Conservation (phyloP, 345 rosid species). For the Brassica cretica region DNA sequence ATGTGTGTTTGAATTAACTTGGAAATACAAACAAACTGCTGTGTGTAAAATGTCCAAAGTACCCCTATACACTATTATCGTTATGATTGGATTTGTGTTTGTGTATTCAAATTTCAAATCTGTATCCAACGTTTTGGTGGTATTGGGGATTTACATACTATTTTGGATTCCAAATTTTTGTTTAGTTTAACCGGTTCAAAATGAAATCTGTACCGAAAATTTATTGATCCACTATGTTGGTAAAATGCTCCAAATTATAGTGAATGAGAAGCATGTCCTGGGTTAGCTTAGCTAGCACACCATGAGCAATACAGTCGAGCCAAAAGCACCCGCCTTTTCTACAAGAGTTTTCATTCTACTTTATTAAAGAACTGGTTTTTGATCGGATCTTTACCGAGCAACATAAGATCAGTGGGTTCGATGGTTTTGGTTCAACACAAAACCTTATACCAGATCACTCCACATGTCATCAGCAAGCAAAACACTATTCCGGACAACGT, state of each 20-base stretch:
- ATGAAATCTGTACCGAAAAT: neutral
- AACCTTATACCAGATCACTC: too few species aligned
- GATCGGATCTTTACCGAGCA: too few species aligned
- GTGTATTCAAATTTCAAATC: neutral
- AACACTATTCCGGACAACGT: too few species aligned
- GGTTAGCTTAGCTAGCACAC: too few species aligned
- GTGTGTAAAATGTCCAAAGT: neutral
- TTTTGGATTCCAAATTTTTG: neutral
- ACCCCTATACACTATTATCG: neutral
- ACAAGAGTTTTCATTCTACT: too few species aligned
- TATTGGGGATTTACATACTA: neutral
- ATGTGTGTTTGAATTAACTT: neutral
- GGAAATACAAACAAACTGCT: neutral
- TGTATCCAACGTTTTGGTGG: neutral
- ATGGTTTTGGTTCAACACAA: too few species aligned
- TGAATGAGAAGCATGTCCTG: slow-evolving; percentile 1
- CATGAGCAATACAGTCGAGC: too few species aligned
- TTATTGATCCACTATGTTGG: neutral
- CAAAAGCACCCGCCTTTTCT: too few species aligned
- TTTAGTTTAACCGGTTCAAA: neutral
- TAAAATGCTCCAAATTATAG: neutral
- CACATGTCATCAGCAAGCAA: too few species aligned
- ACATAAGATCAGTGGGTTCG: too few species aligned
- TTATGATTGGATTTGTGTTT: neutral
- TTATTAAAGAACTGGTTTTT: too few species aligned